phyloP scores from a whole-genome alignment of 2,329 filamentous ascomycete species.

The Venturia oleaginea region DNA sequence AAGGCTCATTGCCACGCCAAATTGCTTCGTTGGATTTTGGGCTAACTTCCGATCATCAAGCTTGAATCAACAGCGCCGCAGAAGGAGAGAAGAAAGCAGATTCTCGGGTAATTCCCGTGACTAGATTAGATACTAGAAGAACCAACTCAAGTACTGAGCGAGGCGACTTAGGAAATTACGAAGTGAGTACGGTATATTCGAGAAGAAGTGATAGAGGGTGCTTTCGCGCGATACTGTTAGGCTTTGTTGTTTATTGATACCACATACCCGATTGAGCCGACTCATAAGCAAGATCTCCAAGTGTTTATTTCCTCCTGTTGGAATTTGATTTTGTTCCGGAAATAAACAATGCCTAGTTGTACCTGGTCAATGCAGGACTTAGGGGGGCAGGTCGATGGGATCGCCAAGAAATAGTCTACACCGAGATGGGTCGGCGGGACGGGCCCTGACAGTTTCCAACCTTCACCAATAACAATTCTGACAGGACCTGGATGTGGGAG shows the following conservation, averaged over 20 bases:
- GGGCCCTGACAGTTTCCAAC: neutral
- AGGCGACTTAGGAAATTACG: neutral
- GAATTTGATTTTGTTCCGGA: neutral
- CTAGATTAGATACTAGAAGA: too few relatives aligned
- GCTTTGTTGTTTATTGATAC: neutral
- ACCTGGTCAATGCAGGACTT: neutral
- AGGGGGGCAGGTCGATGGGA: neutral
- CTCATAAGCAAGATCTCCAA: neutral
- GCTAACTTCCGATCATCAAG: too few relatives aligned
- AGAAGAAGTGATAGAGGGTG: neutral
- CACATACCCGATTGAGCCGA: neutral
- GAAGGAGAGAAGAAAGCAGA: too few relatives aligned
- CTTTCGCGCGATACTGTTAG: neutral
- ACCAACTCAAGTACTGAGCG: too few relatives aligned
- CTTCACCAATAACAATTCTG: neutral
- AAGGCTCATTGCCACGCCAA: too few relatives aligned
- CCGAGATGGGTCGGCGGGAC: neutral
- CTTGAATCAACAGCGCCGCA: too few relatives aligned
- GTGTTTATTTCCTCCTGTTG: neutral
- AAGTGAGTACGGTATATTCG: neutral
- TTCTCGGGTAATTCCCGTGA: too few relatives aligned
- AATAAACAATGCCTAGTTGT: neutral
- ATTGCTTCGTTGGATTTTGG: too few relatives aligned
- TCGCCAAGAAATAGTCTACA: neutral
- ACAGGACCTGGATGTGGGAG: neutral